phyloP scores from a whole-genome alignment of 768 basidiomycete genomes.

The Auriscalpium vulgare region DNA sequence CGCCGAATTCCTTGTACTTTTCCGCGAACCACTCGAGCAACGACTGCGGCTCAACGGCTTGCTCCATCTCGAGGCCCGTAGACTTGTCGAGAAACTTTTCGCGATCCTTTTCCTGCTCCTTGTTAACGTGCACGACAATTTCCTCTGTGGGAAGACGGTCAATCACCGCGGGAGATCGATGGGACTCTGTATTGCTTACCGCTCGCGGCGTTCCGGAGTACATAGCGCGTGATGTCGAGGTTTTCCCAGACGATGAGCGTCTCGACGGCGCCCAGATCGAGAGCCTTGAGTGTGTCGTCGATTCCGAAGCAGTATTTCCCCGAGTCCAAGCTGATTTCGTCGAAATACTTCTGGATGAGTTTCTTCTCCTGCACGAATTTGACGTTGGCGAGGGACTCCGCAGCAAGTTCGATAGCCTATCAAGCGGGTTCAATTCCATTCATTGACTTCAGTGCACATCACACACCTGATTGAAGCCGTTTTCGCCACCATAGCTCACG shows the following conservation, averaged over 20 bases:
- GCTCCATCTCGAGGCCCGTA: constrained; percentile 95
- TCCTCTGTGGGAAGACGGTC: constrained; percentile 50
- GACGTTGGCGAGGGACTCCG: constrained; percentile 94
- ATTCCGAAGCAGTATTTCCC: constrained; percentile 97
- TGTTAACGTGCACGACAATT: constrained; percentile 66
- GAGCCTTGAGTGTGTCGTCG: constrained; percentile 91
- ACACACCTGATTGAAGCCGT: constrained; percentile 96
- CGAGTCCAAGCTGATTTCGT: constrained; percentile 97
- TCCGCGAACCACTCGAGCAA: constrained; percentile 98
- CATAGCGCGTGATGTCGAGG: constrained; percentile 81
- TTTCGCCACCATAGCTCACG: constrained; percentile 97
- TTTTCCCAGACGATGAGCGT: constrained; percentile 99
- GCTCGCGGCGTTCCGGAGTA: constrained; percentile 86
- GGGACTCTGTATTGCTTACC: constrained; percentile 35
- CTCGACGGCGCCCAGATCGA: constrained; percentile 95
- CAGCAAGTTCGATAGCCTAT: constrained; percentile 93
- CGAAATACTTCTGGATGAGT: constrained; percentile 97
- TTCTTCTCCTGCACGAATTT: constrained; percentile 99
- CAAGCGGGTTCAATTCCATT: background rate
- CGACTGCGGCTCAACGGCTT: constrained; percentile 67
- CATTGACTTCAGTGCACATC: background rate
- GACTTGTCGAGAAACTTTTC: constrained; percentile 95
- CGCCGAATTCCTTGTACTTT: constrained; percentile 97
- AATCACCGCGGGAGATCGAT: background rate
- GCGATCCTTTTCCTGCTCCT: constrained; percentile 85